A percentile compares a stretch with the other conserved stretches of the same genome.
Conservation (phyloP, 2,329 filamentous ascomycete genomes). For the Aureobasidium sp. region DNA sequence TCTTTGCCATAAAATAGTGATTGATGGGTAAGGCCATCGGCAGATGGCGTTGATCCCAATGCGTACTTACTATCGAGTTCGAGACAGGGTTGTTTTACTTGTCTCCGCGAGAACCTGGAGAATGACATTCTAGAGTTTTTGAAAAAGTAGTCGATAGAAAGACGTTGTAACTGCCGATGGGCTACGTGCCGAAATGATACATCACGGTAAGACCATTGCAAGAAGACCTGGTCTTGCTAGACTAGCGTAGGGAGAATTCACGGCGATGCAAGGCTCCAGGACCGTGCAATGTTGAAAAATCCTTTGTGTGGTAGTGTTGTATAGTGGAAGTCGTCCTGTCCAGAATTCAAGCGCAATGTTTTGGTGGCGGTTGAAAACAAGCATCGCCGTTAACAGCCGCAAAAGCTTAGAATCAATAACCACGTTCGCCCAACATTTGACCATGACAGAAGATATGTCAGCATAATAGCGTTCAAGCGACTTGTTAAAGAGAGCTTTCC, state of each 20-base stretch:
- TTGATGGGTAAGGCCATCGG: not conserved
- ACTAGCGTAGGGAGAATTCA: not conserved
- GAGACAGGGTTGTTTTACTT: not conserved
- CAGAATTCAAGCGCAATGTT: not conserved
- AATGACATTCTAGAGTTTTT: not conserved
- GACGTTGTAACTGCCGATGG: constrained; percentile 8
- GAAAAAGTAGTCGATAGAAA: constrained; percentile 4
- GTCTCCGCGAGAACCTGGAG: not conserved
- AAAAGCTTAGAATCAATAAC: constrained; percentile 6
- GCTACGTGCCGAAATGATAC: not conserved
- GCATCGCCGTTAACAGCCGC: constrained; percentile 1
- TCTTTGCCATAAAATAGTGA: not conserved
- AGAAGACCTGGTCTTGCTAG: not conserved
- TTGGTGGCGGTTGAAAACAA: not conserved
- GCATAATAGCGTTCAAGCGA: not conserved
- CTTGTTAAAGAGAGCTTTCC: not conserved
- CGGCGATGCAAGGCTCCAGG: too few species aligned
- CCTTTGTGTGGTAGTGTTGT: not conserved
- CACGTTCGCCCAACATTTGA: constrained; percentile 1
- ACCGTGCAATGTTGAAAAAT: too few species aligned
- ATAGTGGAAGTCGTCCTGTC: not conserved
- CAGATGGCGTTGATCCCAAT: not conserved
- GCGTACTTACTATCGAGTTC: not conserved
- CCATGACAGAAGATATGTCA: not conserved
- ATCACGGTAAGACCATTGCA: too few species aligned